Evolutionary conservation across 345 rosid genomes (phyloP), one percentile per base, ranked within the genome.

Genomic region (Syzygium jambos): DNA sequence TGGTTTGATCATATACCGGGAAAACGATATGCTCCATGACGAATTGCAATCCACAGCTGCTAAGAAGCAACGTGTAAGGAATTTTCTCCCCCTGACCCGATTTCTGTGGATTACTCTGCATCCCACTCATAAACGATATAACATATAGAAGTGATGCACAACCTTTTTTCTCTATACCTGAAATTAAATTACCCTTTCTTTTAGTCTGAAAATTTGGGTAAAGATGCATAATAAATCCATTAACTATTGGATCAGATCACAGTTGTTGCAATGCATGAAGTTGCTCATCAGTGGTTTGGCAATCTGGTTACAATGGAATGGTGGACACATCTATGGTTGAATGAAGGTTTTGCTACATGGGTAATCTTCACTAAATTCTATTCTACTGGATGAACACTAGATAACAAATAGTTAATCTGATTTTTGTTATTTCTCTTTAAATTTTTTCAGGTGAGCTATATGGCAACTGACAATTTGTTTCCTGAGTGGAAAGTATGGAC

Each of bases 241-340:
- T 38, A 34, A 38, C 82, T 19, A 49, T 73, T 38, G 49, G 49
- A 73, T 85, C 89, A 93, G 93, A 21, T 88, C 56, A 63, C 93
- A 23, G 90, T 88, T 27, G 93, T 88, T 82, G 92, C 80, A 52
- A 85, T 86, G 25, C 95, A 92, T 88, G 95, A 93, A 87, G 90
- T 93, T 49, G 93, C 93, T 25, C 93, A 92, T 86, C 91, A 90
- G 5, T 93, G 95, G 95, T 93, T 93, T 85, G 93, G 93, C 52
- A 92, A 93, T 91, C 92, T 93, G 51, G 91, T 93, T 54, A 91
- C 94, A 2, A 91, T 93, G 92, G 92, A 93, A 86, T 91, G 91
- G 92, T 91, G 93, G 93, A 91, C 92, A 29, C 92, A 91, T 90
- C 86, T 88, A 83, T 88, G 90, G 90, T 87, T 88, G 52, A 88